These are phyloP conservation scores for Aspergillus mulundensis DNA, from an alignment of 495 filamentous ascomycete genomes.

Conservation along the genomic window DNA sequence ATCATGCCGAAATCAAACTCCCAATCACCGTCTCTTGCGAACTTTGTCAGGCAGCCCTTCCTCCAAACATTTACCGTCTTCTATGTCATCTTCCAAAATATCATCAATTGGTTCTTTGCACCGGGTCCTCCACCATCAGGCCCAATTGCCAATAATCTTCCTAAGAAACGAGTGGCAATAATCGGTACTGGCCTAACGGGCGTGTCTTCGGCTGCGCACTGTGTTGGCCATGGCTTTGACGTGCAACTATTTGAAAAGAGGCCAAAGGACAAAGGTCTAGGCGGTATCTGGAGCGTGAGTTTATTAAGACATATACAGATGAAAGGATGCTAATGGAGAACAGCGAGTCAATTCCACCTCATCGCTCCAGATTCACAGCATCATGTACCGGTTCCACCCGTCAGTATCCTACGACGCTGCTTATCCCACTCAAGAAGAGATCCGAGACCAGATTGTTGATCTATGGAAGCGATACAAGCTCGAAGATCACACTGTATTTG, in stretches of 20 bases:
- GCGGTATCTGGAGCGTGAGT: conserved; percentile 82
- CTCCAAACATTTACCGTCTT: conserved; percentile 49
- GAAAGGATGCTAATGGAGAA: not conserved
- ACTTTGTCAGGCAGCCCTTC: conserved; percentile 32
- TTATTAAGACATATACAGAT: not conserved
- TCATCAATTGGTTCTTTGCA: conserved; percentile 63
- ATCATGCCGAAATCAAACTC: conserved; percentile 4
- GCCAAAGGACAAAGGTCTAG: conserved; percentile 53
- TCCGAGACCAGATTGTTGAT: conserved; percentile 63
- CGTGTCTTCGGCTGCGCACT: conserved; percentile 77
- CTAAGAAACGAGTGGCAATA: conserved; percentile 64
- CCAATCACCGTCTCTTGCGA: conserved; percentile 2
- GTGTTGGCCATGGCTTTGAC: conserved; percentile 83
- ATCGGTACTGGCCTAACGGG: conserved; percentile 83
- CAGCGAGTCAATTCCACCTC: conserved; percentile 81
- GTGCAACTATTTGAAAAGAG: conserved; percentile 74
- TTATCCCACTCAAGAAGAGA: conserved; percentile 71
- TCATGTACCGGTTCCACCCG: conserved; percentile 88
- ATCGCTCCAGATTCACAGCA: conserved; percentile 73
- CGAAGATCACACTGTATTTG: conserved; percentile 65
- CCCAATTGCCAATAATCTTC: conserved; percentile 40
- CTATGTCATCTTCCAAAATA: conserved; percentile 63
- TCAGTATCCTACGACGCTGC: conserved; percentile 67
- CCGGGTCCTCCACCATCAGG: conserved; percentile 62
- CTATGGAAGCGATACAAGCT: conserved; percentile 76